Base-by-base conservation (phyloP, 83 land plant genomes). In the Picea mariana region DNA sequence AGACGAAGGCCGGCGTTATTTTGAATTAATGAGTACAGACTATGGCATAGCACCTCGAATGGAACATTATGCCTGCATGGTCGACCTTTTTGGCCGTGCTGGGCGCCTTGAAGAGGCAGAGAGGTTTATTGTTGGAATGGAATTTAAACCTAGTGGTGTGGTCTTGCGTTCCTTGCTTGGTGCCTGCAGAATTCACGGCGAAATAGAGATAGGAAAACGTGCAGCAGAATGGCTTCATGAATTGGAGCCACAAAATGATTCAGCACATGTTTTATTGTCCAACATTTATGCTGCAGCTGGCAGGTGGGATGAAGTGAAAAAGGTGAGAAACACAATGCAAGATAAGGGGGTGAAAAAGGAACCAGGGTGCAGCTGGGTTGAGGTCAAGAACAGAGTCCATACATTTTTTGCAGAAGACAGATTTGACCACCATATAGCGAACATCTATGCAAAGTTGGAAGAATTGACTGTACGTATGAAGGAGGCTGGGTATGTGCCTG, bases 51-150 rank as follows among this genome's bases (percentile, higher is more conserved):
- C 58, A 27, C 94, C 94, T 40, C 81, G 91, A 81, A 78, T 79
- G 3, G 90, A 92, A 84, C 94, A 92, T 67, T 87, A 81, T 86
- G 91, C 91, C 20, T 92, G 94, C 80, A 86, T 92, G 87, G 76
- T 92, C 76, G 94, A 92, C 82, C 84, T 92, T 78, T 78, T 92
- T 76, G 94, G 90, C 8, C 84, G 94, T 59, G 81, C 87, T 81
- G 94, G 94, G 8, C 78, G 79, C 55, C 94, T 92, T 24, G 62
- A 83, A 17, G 90, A 89, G 42, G 94, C 91, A 27, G 86, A 89
- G 79, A 69, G 83, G 24, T 84, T 92, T 58, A 87, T 92, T 65
- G 67, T 75, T 34, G 75, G 67, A 12, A 73, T 89, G 65, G 61
- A 81, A 26, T 84, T 84, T 83, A 83, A 87, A 79, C 82, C 91